Percentiles rank a stretch among this genome's conserved stretches.
These are phyloP conservation scores for Medicago truncatula DNA, from an alignment of 306 rosid genomes.

Conservation along the genomic window DNA sequence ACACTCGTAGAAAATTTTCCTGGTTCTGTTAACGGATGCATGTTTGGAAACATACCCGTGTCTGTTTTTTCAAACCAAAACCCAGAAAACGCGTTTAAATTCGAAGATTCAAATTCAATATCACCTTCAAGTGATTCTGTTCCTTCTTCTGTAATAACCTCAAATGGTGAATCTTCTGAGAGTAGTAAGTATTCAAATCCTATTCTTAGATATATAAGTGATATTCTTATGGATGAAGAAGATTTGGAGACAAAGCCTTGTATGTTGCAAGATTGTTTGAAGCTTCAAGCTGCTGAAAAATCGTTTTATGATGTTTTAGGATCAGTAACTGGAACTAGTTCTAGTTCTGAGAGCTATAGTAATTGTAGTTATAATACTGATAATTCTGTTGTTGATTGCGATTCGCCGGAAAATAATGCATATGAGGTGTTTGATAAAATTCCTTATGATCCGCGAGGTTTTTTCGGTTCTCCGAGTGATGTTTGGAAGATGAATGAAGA, in stretches of 20 bases:
- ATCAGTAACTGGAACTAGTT: background rate
- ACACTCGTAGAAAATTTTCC: constrained; percentile 52
- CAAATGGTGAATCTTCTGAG: constrained; percentile 51
- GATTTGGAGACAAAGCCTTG: constrained; percentile 75
- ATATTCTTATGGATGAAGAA: constrained; percentile 83
- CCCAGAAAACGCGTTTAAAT: constrained; percentile 34
- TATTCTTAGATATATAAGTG: constrained; percentile 66
- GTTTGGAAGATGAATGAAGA: constrained; percentile 31
- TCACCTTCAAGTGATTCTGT: constrained; percentile 45
- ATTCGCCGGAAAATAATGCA: constrained; percentile 4
- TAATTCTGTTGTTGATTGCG: constrained; percentile 35
- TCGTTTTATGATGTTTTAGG: constrained; percentile 82
- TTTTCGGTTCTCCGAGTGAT: constrained; percentile 10
- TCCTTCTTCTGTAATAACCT: constrained; percentile 40
- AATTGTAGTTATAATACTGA: constrained; percentile 51
- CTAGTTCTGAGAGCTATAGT: constrained; percentile 43
- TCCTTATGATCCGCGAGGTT: constrained; percentile 40
- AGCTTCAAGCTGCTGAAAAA: constrained; percentile 78
- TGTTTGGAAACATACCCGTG: constrained; percentile 46
- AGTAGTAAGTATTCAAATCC: constrained; percentile 64
- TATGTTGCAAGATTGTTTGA: constrained; percentile 81
- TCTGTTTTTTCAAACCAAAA: constrained; percentile 43
- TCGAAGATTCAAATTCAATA: constrained; percentile 44
- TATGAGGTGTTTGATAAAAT: constrained; percentile 13
- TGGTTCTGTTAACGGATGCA: constrained; percentile 47